phyloP scores from a whole-genome alignment of 169 alveolate genomes.

The Plasmodium billcollinsi region DNA sequence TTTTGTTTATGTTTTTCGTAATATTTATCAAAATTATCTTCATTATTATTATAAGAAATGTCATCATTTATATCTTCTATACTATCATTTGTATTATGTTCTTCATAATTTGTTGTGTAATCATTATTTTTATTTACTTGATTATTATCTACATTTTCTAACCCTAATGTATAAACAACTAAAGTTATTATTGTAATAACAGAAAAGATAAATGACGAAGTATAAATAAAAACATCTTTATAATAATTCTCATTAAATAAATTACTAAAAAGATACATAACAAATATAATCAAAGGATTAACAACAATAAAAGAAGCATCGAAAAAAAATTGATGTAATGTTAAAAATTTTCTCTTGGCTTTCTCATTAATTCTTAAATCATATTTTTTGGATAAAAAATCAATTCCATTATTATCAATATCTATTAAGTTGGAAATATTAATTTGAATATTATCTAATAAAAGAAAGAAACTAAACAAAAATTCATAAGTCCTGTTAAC shows the following conservation, averaged over 20 bases:
- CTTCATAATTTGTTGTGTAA: neutral
- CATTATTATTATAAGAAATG: conserved; percentile 7
- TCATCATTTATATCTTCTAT: conserved; percentile 9
- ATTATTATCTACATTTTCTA: conserved; percentile 11
- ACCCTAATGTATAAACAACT: conserved; percentile 12
- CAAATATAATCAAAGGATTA: conserved; percentile 42
- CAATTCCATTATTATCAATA: conserved; percentile 71
- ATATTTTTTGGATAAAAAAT: conserved; percentile 40
- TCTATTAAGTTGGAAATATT: conserved; percentile 46
- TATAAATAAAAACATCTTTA: conserved; percentile 46
- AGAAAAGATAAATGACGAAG: conserved; percentile 24
- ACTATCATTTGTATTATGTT: conserved; percentile 8
- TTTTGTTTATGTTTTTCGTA: conserved; percentile 16
- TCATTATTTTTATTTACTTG: neutral
- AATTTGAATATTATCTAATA: conserved; percentile 32
- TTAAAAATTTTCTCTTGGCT: conserved; percentile 28
- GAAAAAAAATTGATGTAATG: conserved; percentile 55
- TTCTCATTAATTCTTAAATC: conserved; percentile 37
- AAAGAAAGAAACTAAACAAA: conserved; percentile 5
- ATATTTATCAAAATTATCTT: conserved; percentile 41
- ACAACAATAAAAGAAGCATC: conserved; percentile 41
- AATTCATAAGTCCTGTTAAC: conserved; percentile 23
- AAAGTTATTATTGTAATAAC: conserved; percentile 21
- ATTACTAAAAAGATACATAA: conserved; percentile 37
- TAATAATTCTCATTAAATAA: conserved; percentile 17